Conservation (phyloP, 371 early-diverging fungal genomes). For the Globomyces sp. region DNA sequence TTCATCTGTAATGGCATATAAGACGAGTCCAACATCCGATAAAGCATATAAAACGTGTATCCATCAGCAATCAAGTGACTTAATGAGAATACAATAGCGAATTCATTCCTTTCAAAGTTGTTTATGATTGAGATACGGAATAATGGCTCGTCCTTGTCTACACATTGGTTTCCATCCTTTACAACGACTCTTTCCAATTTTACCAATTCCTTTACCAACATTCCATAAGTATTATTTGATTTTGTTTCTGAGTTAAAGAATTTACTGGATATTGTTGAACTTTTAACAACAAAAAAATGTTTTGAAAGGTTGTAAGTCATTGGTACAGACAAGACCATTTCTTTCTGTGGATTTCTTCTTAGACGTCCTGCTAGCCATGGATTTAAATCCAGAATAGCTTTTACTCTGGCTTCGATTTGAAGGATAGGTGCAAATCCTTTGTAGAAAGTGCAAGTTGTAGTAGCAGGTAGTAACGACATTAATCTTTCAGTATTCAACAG, state of each 20-base stretch:
- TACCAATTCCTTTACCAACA: background rate
- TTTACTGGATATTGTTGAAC: background rate
- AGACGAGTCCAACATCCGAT: background rate
- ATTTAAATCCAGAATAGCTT: background rate
- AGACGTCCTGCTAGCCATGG: slow-evolving; percentile 3
- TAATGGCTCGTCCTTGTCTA: slow-evolving; percentile 12
- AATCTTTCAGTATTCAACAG: no score
- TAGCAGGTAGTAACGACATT: no score
- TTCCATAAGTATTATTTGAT: background rate
- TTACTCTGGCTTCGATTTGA: background rate
- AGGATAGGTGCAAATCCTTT: no score
- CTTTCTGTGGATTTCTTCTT: background rate
- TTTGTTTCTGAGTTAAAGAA: background rate
- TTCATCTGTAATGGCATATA: no score
- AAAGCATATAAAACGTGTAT: slow-evolving; percentile 9
- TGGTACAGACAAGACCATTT: background rate
- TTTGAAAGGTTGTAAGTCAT: no score
- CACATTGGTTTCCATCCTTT: slow-evolving; percentile 12
- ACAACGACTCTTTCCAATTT: background rate
- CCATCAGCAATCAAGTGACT: slow-evolving; percentile 14
- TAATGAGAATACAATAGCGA: background rate
- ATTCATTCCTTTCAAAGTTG: background rate
- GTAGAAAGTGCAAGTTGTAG: no score
- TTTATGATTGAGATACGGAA: background rate
- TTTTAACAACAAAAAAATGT: no score